Evolutionary conservation across 2,329 filamentous ascomycete genomes (phyloP).

Genomic region (Podosphaera xanthii): DNA sequence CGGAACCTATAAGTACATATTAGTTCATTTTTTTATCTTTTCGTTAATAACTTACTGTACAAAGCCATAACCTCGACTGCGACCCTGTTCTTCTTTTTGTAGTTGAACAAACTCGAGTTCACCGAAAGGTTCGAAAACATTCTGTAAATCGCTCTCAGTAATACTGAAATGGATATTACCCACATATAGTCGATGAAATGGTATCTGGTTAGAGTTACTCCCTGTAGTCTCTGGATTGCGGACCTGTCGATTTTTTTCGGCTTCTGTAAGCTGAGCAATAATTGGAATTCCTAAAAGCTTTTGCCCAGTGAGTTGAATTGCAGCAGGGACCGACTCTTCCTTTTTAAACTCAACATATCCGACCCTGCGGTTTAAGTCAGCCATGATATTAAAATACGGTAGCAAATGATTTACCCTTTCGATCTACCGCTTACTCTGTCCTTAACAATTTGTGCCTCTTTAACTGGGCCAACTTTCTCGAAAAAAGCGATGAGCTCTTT

Average conservation of each 20-base stretch:
- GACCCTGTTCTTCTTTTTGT: conserved; percentile 80
- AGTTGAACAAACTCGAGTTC: conserved; percentile 94
- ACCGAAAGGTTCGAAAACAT: conserved; percentile 93
- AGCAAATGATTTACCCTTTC: conserved; percentile 53
- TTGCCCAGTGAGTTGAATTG: conserved; percentile 94
- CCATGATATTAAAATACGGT: conserved; percentile 3
- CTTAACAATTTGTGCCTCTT: conserved; percentile 96
- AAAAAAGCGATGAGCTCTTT: conserved; percentile 90
- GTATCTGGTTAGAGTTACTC: conserved; percentile 58
- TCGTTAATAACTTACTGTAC: conserved; percentile 56
- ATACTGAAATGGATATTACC: conserved; percentile 99
- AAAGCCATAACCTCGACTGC: conserved; percentile 91
- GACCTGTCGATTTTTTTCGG: conserved; percentile 95
- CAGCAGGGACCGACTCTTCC: conserved; percentile 79
- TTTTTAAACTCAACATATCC: conserved; percentile 98
- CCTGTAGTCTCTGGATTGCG: conserved; percentile 50
- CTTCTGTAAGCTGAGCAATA: conserved; percentile 94
- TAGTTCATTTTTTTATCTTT: neutral
- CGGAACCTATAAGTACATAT: conserved; percentile 40
- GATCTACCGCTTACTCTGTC: conserved; percentile 90
- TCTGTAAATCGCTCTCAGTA: conserved; percentile 83
- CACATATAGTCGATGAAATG: conserved; percentile 94
- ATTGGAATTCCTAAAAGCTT: conserved; percentile 96
- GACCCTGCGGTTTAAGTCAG: conserved; percentile 40
- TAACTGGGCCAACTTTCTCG: conserved; percentile 80